Conservation (phyloP, 495 filamentous ascomycete genomes). For the Talaromyces nanjingensis region DNA sequence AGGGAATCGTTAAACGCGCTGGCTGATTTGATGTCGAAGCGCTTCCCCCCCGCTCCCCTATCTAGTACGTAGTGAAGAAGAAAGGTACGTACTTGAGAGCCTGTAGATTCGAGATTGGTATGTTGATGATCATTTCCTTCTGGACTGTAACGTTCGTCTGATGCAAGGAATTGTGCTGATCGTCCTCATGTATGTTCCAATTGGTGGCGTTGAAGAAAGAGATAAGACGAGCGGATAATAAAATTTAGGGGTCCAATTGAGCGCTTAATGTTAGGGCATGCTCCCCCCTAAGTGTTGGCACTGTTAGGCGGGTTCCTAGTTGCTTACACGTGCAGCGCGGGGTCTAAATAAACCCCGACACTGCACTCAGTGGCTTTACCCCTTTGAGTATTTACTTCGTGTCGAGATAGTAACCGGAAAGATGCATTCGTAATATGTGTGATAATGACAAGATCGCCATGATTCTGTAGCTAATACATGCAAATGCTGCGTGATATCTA, state of each 20-base stretch:
- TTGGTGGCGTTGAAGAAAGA: background rate
- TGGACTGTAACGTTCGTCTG: background rate
- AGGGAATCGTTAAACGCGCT: background rate
- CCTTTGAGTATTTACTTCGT: background rate
- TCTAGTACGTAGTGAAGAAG: background rate
- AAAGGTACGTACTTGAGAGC: background rate
- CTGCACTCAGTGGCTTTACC: background rate
- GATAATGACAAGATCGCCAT: background rate
- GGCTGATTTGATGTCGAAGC: background rate
- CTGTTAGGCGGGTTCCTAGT: background rate
- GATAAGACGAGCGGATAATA: background rate
- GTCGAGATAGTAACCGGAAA: background rate
- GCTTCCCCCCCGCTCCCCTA: background rate
- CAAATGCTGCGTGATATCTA: constrained; percentile 4
- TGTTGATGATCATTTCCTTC: background rate
- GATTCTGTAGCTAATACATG: background rate
- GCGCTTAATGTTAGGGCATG: background rate
- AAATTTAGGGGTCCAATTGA: background rate
- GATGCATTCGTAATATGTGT: background rate
- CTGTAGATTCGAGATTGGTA: background rate
- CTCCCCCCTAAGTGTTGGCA: background rate
- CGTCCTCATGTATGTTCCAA: background rate
- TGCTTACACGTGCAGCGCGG: background rate
- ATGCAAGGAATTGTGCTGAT: background rate
- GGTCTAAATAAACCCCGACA: background rate